Conservation (phyloP, 805 yeast species). For the Kurtzmaniella cleridarum region DNA sequence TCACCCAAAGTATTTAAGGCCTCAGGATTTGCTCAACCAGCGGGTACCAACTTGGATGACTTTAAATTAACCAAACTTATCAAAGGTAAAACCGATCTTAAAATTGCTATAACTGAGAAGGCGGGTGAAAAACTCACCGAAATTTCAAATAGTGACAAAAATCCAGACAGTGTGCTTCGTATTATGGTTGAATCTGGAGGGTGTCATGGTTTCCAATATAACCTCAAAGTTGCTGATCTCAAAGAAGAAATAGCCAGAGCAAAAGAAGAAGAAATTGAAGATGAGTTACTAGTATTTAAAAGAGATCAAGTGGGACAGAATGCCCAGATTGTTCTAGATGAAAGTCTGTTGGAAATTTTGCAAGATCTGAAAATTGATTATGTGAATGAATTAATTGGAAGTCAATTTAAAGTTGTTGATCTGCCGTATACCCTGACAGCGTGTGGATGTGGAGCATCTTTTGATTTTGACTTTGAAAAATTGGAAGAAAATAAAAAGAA, state of each 20-base stretch:
- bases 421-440: conserved; percentile 73
- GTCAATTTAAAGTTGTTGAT: conserved; percentile 85
- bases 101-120: conserved; percentile 41
- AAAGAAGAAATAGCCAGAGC: conserved; percentile 22
- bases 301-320: conserved; percentile 41
- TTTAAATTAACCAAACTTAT: conserved; percentile 28
- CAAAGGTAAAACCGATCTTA: conserved; percentile 31
- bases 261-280: conserved; percentile 27
- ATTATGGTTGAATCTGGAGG: conserved; percentile 92
- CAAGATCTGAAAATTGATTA: conserved; percentile 85
- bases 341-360: conserved; percentile 70
- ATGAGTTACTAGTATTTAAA: conserved; percentile 50
- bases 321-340: conserved; percentile 74
- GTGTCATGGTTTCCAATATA: conserved; percentile 95
- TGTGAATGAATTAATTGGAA: conserved; percentile 89
- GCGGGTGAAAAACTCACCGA: conserved; percentile 49
- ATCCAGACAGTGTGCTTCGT: conserved; percentile 59
- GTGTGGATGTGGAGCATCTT: conserved; percentile 44
- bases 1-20: conserved; percentile 18
- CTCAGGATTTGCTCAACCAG: conserved; percentile 26
- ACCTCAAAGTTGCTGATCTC: conserved; percentile 54
- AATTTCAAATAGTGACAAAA: conserved; percentile 48
- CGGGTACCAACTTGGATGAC: conserved; percentile 18
- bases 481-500: conserved; percentile 20
- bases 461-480: conserved; percentile 44